Evolutionary conservation across 495 filamentous ascomycete species (phyloP), one percentile per base, ranked within the genome.

Genomic region (Hapsidospora chrysogenum): DNA sequence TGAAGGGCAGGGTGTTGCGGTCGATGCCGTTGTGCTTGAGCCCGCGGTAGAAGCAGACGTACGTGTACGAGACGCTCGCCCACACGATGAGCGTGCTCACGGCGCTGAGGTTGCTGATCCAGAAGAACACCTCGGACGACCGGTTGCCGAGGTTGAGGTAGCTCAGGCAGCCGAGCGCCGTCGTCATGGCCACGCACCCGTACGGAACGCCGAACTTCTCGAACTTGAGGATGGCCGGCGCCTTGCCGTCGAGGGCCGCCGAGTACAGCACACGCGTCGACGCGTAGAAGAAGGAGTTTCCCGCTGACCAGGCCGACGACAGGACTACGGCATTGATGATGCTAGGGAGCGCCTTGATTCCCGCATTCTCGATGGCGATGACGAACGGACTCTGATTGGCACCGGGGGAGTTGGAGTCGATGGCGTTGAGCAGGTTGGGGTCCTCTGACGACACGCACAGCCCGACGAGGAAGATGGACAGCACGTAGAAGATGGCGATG

Each of bases 271-370:
- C 77, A 13, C 82, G 71, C 0, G 74, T 78, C 8, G 76, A 79
- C 22, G 76, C 81, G 58, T 82, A 87, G 35, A 85, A 61, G 62
- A 80, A 84, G 2, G 78, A 75, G 46, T 89, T 89, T 29, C 70
- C 80, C 16, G 61, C 61, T 7, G 60, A 63, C 60, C 60, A 65
- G 4, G 61, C 59, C 15, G 60, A 63, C 0, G 61, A 74, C 29
- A 65, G 38, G 17, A 65, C 53, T 3, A 60, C 60, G 11, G 49
- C 60, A 36, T 63, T 65, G 50, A 65, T 62, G 25, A 58, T 48
- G 36, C 63, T 58, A 36, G 60, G 52, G 0, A 65, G 49, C 1
- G 49, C 58, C 3, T 35, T 31, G 43, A 65, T 65, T 16, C 60
- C 60, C 2, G 59, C 58, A 6, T 41, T 45, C 43, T 57, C 48